Evolutionary conservation across 1,139 yeast genomes (phyloP).

Genomic region (Kodamaea sp.): DNA sequence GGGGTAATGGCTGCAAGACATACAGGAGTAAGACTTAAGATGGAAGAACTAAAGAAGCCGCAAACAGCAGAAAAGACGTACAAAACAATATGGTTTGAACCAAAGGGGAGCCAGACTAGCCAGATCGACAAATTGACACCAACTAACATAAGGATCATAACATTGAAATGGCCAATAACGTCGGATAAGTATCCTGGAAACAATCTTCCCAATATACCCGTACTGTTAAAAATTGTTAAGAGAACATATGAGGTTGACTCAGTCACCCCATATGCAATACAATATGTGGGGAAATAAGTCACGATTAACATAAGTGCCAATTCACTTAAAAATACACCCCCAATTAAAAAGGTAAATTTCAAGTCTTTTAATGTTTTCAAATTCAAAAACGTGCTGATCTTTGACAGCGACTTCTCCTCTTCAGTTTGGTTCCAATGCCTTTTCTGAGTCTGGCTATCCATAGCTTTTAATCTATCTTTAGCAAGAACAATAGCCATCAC

Average conservation of each 20-base stretch:
- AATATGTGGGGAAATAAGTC: slow-evolving; percentile 44
- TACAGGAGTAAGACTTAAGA: slow-evolving; percentile 38
- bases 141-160: slow-evolving; percentile 34
- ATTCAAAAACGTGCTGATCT: slow-evolving; percentile 15
- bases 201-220: slow-evolving; percentile 39
- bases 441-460: neutral
- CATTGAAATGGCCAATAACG: slow-evolving; percentile 35
- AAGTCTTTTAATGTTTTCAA: slow-evolving; percentile 25
- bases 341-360: slow-evolving; percentile 25
- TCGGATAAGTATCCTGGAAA: slow-evolving; percentile 41
- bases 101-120: slow-evolving; percentile 40
- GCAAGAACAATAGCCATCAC: slow-evolving; percentile 29
- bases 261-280: slow-evolving; percentile 37
- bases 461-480: slow-evolving; percentile 41
- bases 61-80: slow-evolving; percentile 36
- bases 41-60: slow-evolving; percentile 29
- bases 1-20: slow-evolving; percentile 41
- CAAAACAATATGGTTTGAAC: slow-evolving; percentile 26
- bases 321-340: slow-evolving; percentile 48
- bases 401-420: slow-evolving; percentile 3
- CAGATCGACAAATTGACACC: slow-evolving; percentile 32
- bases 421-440: neutral
- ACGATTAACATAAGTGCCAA: slow-evolving; percentile 49
- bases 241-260: slow-evolving; percentile 36
- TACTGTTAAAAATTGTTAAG: slow-evolving; percentile 38